Evolutionary conservation across 1,139 yeast genomes (phyloP).

Genomic region (Candida buenavistaensis): DNA sequence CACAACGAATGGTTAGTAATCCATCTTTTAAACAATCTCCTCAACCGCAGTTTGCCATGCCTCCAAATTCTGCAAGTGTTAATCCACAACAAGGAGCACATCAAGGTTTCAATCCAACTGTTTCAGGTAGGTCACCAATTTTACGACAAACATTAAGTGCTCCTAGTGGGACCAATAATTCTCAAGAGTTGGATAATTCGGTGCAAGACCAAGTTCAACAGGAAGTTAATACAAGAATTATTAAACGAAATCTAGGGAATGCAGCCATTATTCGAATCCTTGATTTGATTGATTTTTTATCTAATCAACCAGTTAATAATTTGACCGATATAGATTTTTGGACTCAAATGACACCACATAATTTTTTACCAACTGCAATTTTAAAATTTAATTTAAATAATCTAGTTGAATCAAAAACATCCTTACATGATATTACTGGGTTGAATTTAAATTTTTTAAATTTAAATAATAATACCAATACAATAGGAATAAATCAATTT

Average conservation of each 20-base stretch:
- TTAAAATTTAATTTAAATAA: slow-evolving; percentile 17
- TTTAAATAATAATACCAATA: slow-evolving; percentile 2
- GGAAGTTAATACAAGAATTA: slow-evolving; percentile 37
- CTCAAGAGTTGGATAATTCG: slow-evolving; percentile 2
- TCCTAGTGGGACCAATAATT: not conserved
- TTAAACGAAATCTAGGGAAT: slow-evolving; percentile 44
- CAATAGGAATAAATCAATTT: slow-evolving; percentile 44
- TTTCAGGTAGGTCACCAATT: slow-evolving; percentile 7
- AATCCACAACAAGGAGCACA: slow-evolving; percentile 4
- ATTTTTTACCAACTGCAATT: slow-evolving; percentile 34
- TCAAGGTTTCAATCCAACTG: slow-evolving; percentile 7
- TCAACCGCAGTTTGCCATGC: slow-evolving; percentile 6
- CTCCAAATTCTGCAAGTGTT: slow-evolving; percentile 2
- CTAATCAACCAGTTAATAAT: slow-evolving; percentile 33
- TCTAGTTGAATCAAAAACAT: not conserved
- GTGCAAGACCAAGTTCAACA: slow-evolving; percentile 20
- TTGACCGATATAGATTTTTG: slow-evolving; percentile 36
- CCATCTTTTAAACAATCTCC: slow-evolving; percentile 6
- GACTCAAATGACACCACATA: slow-evolving; percentile 37
- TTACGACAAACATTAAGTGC: slow-evolving; percentile 6
- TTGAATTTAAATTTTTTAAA: slow-evolving; percentile 11
- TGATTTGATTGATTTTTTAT: slow-evolving; percentile 38
- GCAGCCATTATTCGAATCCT: slow-evolving; percentile 44
- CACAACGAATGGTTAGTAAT: not conserved
- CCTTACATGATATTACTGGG: slow-evolving; percentile 11